Evolutionary conservation across 306 rosid species (phyloP).

Genomic region (Benincasa hispida): DNA sequence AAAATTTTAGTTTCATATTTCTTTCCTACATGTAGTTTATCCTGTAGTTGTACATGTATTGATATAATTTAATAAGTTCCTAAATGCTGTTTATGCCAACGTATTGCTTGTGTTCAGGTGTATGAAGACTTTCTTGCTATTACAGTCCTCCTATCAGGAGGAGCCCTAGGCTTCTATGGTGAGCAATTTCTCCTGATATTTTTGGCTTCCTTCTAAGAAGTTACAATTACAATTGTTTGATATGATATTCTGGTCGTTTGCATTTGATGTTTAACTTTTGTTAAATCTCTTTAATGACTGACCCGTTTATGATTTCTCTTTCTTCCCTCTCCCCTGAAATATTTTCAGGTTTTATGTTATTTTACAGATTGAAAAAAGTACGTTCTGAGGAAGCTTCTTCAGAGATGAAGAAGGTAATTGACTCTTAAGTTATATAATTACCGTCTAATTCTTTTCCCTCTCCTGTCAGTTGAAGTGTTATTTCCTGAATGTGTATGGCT

Average conservation of each 20-base stretch:
- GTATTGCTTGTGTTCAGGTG: constrained; percentile 26
- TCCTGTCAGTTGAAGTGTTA: neutral
- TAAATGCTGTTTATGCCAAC: neutral
- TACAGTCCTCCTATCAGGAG: constrained; percentile 32
- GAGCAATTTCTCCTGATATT: constrained; percentile 7
- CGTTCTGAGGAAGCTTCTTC: constrained; percentile 56
- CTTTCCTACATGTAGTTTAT: neutral
- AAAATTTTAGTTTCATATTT: neutral
- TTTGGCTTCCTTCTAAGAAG: neutral
- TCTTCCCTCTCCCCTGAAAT: constrained; percentile 1
- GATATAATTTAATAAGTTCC: neutral
- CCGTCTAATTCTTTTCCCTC: neutral
- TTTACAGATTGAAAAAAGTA: constrained; percentile 37
- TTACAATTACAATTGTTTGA: neutral
- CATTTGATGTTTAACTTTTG: neutral
- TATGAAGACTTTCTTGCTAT: constrained; percentile 41
- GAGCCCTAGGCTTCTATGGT: constrained; percentile 57
- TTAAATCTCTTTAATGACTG: neutral
- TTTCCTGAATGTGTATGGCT: neutral
- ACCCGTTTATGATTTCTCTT: neutral
- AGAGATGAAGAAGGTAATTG: constrained; percentile 60
- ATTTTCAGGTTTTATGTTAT: constrained; percentile 38
- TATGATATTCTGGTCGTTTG: neutral
- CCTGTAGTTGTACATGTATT: neutral
- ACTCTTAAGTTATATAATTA: neutral